These are phyloP conservation scores for Leccinum subgranulosum DNA, from an alignment of 768 basidiomycete species.

Conservation along the genomic window DNA sequence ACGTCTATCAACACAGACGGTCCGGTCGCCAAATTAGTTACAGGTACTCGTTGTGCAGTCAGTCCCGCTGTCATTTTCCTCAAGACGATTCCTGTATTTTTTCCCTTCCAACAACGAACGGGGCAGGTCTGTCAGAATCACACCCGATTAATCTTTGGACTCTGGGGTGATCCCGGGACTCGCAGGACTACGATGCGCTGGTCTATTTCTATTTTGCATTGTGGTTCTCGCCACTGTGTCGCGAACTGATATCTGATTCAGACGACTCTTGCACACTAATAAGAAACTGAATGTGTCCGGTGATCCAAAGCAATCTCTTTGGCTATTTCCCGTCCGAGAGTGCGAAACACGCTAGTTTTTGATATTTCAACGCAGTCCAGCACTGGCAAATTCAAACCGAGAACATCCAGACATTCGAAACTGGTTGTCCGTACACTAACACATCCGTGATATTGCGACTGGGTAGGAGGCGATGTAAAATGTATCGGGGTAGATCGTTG, in stretches of 20 bases:
- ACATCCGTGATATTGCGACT: slow-evolving; percentile 14
- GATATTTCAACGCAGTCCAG: background rate
- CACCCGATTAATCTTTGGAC: background rate
- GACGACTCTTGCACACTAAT: background rate
- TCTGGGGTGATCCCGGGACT: background rate
- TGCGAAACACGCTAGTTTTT: background rate
- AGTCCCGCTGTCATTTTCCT: background rate
- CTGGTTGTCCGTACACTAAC: slow-evolving; percentile 19
- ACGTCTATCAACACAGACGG: background rate
- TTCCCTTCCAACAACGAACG: background rate
- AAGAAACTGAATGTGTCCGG: background rate
- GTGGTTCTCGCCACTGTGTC: background rate
- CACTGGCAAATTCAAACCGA: background rate
- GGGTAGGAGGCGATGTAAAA: slow-evolving; percentile 7
- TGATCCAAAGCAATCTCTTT: background rate
- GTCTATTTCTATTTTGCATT: background rate
- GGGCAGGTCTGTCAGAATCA: background rate
- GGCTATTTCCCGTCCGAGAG: background rate
- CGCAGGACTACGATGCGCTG: background rate
- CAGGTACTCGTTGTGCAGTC: background rate
- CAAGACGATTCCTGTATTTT: background rate
- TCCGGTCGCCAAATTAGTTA: background rate
- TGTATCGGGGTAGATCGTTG: slow-evolving; percentile 22
- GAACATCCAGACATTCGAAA: slow-evolving; percentile 7
- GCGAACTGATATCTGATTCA: background rate